Base-by-base conservation (phyloP, 306 rosid species). In the Vicia faba region DNA sequence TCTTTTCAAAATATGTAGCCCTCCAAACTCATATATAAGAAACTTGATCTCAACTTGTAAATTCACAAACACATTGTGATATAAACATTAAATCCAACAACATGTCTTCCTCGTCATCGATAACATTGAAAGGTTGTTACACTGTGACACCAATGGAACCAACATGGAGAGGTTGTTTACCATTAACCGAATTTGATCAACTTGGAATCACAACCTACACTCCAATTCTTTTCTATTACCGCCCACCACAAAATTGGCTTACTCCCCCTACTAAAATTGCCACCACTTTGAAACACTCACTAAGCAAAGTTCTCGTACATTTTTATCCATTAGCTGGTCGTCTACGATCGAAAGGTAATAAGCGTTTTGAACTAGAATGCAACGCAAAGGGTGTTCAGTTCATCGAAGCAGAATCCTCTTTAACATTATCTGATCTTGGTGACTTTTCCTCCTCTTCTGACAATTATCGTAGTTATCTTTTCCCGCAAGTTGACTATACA, bases 321-420 rank as follows among this genome's bases (percentile, higher is more conserved):
- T 90, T 83, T 81, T 85, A 90, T 36, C 91, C 89, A 1, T 28
- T 85, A 0, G 89, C 91, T 0, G 91, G 89, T 54, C 89, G 89
- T 29, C 69, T 87, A n/a, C 71, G 18, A 1, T 84, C 80, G 85
- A 73, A 43, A 39, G 43, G 60, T 14, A 43, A 66, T 0, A 76
- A 83, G 35, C 90, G 88, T 33, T 78, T 89, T 0, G 80, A 84
- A 69, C 74, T 89, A 1, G 66, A 84, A 1, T 84, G 96, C 77
- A 86, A 87, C 5, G 79, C 76, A 8, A 28, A 2, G 11, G 96
- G 96, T 1, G 77, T 11, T 11, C 72, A 5, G 0, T 79, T 86
- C 76, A 28, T 78, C 0, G 87, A 83, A 69, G 92, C 96, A 0
- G 81, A 83, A 10, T 77, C 80, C 0, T 45, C 69, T 0, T 72